Evolutionary conservation across 108 stramenopile genomes (phyloP).

Genomic region (Cyclotella kingstonii): DNA sequence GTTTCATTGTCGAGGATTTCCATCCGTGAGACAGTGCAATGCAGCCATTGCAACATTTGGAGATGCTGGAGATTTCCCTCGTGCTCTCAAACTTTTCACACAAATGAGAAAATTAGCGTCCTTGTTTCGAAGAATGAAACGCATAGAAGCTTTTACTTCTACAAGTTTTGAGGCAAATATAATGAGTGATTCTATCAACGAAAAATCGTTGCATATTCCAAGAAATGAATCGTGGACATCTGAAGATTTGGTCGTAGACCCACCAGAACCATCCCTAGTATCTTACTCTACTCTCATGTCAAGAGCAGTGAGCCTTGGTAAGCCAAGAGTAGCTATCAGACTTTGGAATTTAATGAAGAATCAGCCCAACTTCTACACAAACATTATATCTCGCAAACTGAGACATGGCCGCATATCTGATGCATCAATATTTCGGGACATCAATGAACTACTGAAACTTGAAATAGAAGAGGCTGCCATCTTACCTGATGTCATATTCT

Average conservation of each 20-base stretch:
- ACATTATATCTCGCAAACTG: conserved; percentile 17
- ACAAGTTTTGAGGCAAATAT: neutral
- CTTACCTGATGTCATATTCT: conserved; percentile 77
- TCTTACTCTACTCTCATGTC: conserved; percentile 90
- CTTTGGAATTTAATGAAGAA: conserved; percentile 75
- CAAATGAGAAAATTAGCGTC: conserved; percentile 74
- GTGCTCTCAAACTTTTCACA: conserved; percentile 76
- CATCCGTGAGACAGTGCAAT: conserved; percentile 51
- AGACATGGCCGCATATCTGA: conserved; percentile 23
- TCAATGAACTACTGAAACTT: conserved; percentile 10
- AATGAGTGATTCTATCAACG: neutral
- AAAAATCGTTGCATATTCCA: neutral
- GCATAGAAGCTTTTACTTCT: conserved; percentile 6
- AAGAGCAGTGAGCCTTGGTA: conserved; percentile 68
- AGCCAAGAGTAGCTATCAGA: conserved; percentile 73
- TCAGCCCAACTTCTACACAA: conserved; percentile 55
- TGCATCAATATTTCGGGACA: conserved; percentile 10
- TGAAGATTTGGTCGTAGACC: conserved; percentile 18
- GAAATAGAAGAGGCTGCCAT: conserved; percentile 31
- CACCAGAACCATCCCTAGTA: conserved; percentile 73
- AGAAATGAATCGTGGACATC: neutral
- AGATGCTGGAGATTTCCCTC: conserved; percentile 70
- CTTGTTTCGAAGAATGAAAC: conserved; percentile 22
- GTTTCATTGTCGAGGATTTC: conserved; percentile 11
- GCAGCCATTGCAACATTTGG: conserved; percentile 80